Percentiles rank a stretch among this genome's conserved stretches.
Conservation (phyloP, 192 early-diverging fungal species). For the Backusella liffmaniae region DNA sequence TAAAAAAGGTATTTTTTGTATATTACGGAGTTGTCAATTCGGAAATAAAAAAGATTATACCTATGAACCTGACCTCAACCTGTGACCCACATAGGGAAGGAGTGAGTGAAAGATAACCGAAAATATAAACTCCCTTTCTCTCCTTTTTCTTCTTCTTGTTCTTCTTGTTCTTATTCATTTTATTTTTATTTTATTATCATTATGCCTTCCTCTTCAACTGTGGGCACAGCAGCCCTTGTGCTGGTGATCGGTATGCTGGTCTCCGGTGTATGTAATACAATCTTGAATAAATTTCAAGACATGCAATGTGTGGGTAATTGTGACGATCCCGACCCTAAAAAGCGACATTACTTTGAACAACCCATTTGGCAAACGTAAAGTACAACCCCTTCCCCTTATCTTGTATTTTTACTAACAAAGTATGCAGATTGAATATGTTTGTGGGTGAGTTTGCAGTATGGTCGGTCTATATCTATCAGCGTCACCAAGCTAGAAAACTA, state of each 20-base stretch:
- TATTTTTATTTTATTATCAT: not conserved
- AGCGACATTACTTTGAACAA: conserved; percentile 86
- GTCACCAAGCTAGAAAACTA: conserved; percentile 25
- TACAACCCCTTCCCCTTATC: too few species aligned
- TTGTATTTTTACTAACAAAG: too few species aligned
- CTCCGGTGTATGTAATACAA: conserved; percentile 59
- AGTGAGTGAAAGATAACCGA: not conserved
- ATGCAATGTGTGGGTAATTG: conserved; percentile 91
- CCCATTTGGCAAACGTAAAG: conserved; percentile 90
- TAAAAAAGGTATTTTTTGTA: not conserved
- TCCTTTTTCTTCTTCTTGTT: not conserved
- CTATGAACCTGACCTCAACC: not conserved
- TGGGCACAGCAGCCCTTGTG: conserved; percentile 17
- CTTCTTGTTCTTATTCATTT: too few species aligned
- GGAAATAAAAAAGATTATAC: not conserved
- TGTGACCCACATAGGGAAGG: not conserved
- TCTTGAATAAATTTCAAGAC: conserved; percentile 88
- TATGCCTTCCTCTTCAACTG: conserved; percentile 4
- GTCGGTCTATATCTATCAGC: conserved; percentile 59
- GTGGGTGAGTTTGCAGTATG: conserved; percentile 84
- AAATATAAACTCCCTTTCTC: not conserved
- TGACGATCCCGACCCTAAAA: conserved; percentile 65
- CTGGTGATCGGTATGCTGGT: conserved; percentile 28
- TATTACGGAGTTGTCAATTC: conserved; percentile 6
- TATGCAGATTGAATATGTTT: conserved; percentile 83